These are phyloP conservation scores for Phytophthora fragariaefolia DNA, from an alignment of 352 stramenopile genomes.

Conservation along the genomic window DNA sequence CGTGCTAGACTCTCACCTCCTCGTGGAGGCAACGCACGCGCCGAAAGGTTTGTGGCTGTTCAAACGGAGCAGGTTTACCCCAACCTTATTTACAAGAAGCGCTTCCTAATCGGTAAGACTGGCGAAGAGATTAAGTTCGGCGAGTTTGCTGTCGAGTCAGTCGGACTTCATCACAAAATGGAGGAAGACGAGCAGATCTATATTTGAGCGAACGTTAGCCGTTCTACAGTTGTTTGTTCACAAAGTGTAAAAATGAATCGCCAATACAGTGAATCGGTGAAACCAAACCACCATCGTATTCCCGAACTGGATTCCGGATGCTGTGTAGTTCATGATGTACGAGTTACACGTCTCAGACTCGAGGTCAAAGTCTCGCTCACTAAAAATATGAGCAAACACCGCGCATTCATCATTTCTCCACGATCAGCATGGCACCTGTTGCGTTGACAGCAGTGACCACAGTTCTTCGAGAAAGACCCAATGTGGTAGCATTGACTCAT, in stretches of 20 bases:
- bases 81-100: constrained; percentile 84
- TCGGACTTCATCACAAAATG: constrained; percentile 69
- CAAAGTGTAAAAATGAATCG: constrained; percentile 21
- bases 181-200: constrained; percentile 75
- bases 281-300: not conserved
- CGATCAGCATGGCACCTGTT: constrained; percentile 13
- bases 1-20: constrained; percentile 54
- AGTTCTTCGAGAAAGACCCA: constrained; percentile 17
- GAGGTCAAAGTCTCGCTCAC: not conserved
- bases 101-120: constrained; percentile 73
- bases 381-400: constrained; percentile 17
- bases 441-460: constrained; percentile 19
- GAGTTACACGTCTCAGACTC: no score
- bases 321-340: no score
- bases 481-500: constrained; percentile 16
- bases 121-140: constrained; percentile 76
- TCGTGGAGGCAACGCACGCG: constrained; percentile 59
- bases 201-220: constrained; percentile 36
- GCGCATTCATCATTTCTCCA: not conserved
- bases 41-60: constrained; percentile 70
- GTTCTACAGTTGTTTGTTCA: constrained; percentile 1
- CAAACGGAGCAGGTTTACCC: constrained; percentile 78
- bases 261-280: constrained; percentile 12
- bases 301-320: constrained; percentile 3
- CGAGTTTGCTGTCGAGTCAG: constrained; percentile 72